Conservation (phyloP, 306 rosid genomes). For the barrel medic (Medicago truncatula) region MtrunA17r5.0-ANR NC_053049.1:1784501-1785000, state of each 20-base stretch:
- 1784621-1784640: background rate
- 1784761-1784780: slow-evolving; percentile 71
- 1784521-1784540: background rate
- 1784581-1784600: slow-evolving; percentile 7
- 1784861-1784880: slow-evolving; percentile 82
- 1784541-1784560: background rate
- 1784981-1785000: slow-evolving; percentile 77
- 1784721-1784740: slow-evolving; percentile 81
- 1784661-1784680: slow-evolving; percentile 10
- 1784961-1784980: slow-evolving; percentile 74
- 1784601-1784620: background rate
- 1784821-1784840: slow-evolving; percentile 57
- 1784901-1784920: slow-evolving; percentile 76
- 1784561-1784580: background rate
- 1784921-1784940: slow-evolving; percentile 69
- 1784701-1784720: slow-evolving; percentile 70
- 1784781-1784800: slow-evolving; percentile 71
- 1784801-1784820: slow-evolving; percentile 68
- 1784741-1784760: slow-evolving; percentile 69
- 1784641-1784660: background rate
- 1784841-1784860: slow-evolving; percentile 69
- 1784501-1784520: slow-evolving; percentile 4
- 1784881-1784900: slow-evolving; percentile 74
- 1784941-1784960: slow-evolving; percentile 82
- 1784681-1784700: slow-evolving; percentile 25